Evolutionary conservation across 441 rosid genomes (phyloP), one percentile per base, ranked within the genome.

Genomic region (Flueggea neowawraea): DNA sequence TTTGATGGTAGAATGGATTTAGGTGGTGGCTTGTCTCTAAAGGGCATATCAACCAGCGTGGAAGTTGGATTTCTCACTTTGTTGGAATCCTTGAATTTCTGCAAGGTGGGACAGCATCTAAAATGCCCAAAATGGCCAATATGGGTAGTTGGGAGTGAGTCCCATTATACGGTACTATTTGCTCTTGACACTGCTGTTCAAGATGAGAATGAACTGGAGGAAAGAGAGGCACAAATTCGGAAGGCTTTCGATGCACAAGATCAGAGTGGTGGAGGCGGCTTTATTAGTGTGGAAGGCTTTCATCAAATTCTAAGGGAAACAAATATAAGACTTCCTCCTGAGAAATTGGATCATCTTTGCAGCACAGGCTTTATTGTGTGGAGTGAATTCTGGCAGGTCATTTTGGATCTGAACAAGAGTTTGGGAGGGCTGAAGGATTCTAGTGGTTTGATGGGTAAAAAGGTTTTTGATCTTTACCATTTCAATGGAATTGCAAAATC

Each of bases 131-230:
- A 66, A 61, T 91, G 97, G 98, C 99, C 99, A 17, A 95, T 95
- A 82, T 95, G 99, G 99, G 98, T 95, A 61, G 80, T 95, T 66
- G 99, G 99, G 7, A 95, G 99, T 48, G 99, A 95, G 78, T 95
- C 99, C 56, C 99, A 95, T 67, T 95, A 91, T 71, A 95, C 97
- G 1, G 99, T 91, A 55, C 72, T 95, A 31, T 95, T 95, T 75
- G 97, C 99, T 52, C 93, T 86, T 12, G 89, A 91, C 62, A 86
- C 87, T 33, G 59, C 80, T 4, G 99, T 89, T 64, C 99, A 89
- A 75, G 95, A 91, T 49, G 98, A 95, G 85, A 95, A 91, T 60
- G 90, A 89, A 66, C 82, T 95, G 31, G 99, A 95, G 83, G 81
- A 84, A 73, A 89, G 98, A 75, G 99, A 95, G 67, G 76, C 91